These are phyloP conservation scores for Peziza echinospora DNA, from an alignment of 495 filamentous ascomycete genomes.

Conservation along the genomic window DNA sequence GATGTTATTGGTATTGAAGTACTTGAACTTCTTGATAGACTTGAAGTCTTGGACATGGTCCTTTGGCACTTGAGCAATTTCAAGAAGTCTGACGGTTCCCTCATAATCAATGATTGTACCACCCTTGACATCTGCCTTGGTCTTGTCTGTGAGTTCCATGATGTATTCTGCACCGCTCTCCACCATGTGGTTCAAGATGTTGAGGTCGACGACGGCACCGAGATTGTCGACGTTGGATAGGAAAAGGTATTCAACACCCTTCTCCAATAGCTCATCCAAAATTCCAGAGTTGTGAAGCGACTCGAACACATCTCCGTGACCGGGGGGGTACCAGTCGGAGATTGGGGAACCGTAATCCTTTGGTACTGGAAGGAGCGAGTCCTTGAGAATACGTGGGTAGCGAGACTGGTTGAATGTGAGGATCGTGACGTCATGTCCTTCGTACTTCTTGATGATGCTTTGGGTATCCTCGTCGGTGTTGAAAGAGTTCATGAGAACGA, in stretches of 20 bases:
- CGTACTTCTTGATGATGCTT: slow-evolving; percentile 99
- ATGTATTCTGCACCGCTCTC: slow-evolving; percentile 92
- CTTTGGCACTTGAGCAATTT: slow-evolving; percentile 99
- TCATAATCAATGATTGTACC: slow-evolving; percentile 99
- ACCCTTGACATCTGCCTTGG: slow-evolving; percentile 99
- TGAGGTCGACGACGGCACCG: slow-evolving; percentile 88
- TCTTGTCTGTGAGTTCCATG: slow-evolving; percentile 99
- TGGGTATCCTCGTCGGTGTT: slow-evolving; percentile 97
- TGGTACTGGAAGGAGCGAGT: slow-evolving; percentile 88
- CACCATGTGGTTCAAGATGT: slow-evolving; percentile 97
- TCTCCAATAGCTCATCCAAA: slow-evolving; percentile 81
- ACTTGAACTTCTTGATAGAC: slow-evolving; percentile 99
- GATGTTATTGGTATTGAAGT: slow-evolving; percentile 99
- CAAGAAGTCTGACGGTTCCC: slow-evolving; percentile 80
- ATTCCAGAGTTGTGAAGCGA: slow-evolving; percentile 99
- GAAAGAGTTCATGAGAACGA: slow-evolving; percentile 99
- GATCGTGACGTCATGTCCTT: slow-evolving; percentile 98
- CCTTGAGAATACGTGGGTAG: slow-evolving; percentile 92
- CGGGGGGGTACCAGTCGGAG: slow-evolving; percentile 95
- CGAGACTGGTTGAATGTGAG: slow-evolving; percentile 99
- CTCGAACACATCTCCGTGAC: slow-evolving; percentile 98
- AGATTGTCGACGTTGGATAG: slow-evolving; percentile 98
- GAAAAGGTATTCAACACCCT: slow-evolving; percentile 95
- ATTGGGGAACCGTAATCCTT: slow-evolving; percentile 74
- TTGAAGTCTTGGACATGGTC: slow-evolving; percentile 99